Conservation (phyloP, 1,284 basidiomycete genomes). For the Cutaneotrichosporon sp. region DNA sequence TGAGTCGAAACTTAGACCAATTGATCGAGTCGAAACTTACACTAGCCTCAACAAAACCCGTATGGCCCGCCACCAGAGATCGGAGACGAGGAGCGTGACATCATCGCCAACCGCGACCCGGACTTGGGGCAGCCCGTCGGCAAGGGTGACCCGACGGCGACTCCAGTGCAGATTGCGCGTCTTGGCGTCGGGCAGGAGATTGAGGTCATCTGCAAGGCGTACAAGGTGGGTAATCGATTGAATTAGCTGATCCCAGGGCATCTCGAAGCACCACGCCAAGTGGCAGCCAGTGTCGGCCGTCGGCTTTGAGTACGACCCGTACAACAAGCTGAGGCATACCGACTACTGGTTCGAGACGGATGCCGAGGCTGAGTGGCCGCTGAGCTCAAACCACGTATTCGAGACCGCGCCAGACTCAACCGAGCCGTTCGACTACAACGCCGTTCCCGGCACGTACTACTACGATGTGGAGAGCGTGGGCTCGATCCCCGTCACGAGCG, state of each 20-base stretch:
- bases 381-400: slow-evolving; percentile 74
- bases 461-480: slow-evolving; percentile 89
- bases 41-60: slow-evolving; percentile 31
- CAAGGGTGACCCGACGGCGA: slow-evolving; percentile 66
- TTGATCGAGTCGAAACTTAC: slow-evolving; percentile 4
- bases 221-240: slow-evolving; percentile 65
- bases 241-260: slow-evolving; percentile 62
- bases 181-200: slow-evolving; percentile 93
- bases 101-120: slow-evolving; percentile 62
- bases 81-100: slow-evolving; percentile 41
- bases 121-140: slow-evolving; percentile 84
- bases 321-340: slow-evolving; percentile 95
- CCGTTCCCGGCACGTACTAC: slow-evolving; percentile 84
- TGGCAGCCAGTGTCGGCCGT: slow-evolving; percentile 97
- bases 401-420: slow-evolving; percentile 76
- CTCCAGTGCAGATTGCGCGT: slow-evolving; percentile 84
- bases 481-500: slow-evolving; percentile 80
- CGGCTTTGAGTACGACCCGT: slow-evolving; percentile 96
- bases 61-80: slow-evolving; percentile 44
- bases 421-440: slow-evolving; percentile 79
- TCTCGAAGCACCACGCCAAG: slow-evolving; percentile 98
- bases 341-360: slow-evolving; percentile 92
- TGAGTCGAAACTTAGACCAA: too few species aligned
- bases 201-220: slow-evolving; percentile 80
- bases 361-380: slow-evolving; percentile 74